Base-by-base conservation (phyloP, 768 basidiomycete genomes). In the Candolleomyces eurysporus region DNA sequence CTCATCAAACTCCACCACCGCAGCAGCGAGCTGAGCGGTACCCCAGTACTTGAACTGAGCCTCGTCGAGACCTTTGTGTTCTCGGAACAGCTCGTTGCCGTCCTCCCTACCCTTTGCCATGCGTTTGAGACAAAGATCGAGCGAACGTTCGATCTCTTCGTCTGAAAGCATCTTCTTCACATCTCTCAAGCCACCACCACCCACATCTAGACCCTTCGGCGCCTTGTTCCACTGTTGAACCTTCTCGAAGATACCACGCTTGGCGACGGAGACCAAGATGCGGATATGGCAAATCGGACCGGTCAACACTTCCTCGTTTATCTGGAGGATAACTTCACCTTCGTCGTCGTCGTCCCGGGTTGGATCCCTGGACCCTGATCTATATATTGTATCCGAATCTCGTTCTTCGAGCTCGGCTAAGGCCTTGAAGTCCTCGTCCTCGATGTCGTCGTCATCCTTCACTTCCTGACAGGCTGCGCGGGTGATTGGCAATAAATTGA, bases 11-110 rank as follows among this genome's bases (percentile, higher is more conserved):
- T 67, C 63, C 8, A 75, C 61, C n/a, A 76, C 40, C 1, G 69
- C 72, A 13, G 67, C 67, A 6, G 75, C 70, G 6, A 76, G 69
- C 61, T 76, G 73, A 10, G 76, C 75, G 4, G 72, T 68, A 40
- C 62, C 61, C 26, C 48, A 52, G 59, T 75, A 75, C 7, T 68
- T 66, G 7, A 61, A 46, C 17, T 58, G 59, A 8, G 73, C 75
- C 32, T 59, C 59, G 40, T 67, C 66, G n/a, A 63, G 40, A 7
- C 67, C 66, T 19, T 62, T 58, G 3, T 50, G 51, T n/a, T 59
- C 30, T 46, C 61, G 61, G 48, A 69, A 60, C 2, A 63, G 56
- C 9, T 62, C 60, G 46, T 68, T 69, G 1, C 74, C 72, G 30
- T 58, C 49, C 42, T 72, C 68, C 8, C 65, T 57, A n/a, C 60